Conservation (phyloP, 306 rosid genomes). For the Quillaja saponaria region DNA sequence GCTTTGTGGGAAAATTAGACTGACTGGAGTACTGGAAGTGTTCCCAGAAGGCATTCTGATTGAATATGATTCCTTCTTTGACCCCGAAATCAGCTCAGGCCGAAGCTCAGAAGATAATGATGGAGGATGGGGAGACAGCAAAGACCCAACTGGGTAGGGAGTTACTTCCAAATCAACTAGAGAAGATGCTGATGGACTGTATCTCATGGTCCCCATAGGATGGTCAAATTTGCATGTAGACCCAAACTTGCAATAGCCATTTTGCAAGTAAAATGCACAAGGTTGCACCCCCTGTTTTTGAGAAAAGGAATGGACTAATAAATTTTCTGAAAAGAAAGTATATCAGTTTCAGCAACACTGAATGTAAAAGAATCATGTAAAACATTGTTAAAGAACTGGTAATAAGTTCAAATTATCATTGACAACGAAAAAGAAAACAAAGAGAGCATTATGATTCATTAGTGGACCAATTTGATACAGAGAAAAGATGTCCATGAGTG, state of each 20-base stretch:
- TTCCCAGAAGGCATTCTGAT: slow-evolving; percentile 62
- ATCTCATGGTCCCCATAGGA: slow-evolving; percentile 66
- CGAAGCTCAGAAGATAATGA: slow-evolving; percentile 60
- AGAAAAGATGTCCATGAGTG: not conserved
- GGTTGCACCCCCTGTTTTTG: slow-evolving; percentile 44
- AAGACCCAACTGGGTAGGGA: slow-evolving; percentile 80
- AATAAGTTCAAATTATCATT: not conserved
- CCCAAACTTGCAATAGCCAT: slow-evolving; percentile 81
- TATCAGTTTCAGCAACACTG: not conserved
- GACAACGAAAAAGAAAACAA: not conserved
- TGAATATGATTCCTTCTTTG: slow-evolving; percentile 54
- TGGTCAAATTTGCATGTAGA: slow-evolving; percentile 84
- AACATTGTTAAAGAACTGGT: not conserved
- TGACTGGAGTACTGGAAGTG: slow-evolving; percentile 53
- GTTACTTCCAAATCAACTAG: slow-evolving; percentile 63
- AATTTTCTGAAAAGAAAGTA: not conserved
- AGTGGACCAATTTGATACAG: not conserved
- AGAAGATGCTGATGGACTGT: slow-evolving; percentile 66
- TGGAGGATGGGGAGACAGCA: slow-evolving; percentile 69
- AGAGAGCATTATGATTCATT: not conserved
- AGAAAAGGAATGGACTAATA: slow-evolving; percentile 7
- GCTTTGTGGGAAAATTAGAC: slow-evolving; percentile 65
- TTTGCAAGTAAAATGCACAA: slow-evolving; percentile 55
- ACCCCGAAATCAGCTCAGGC: slow-evolving; percentile 48
- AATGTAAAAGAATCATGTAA: not conserved